phyloP scores from a whole-genome alignment of 1,284 basidiomycete genomes.

The Gymnopus androsaceus region DNA sequence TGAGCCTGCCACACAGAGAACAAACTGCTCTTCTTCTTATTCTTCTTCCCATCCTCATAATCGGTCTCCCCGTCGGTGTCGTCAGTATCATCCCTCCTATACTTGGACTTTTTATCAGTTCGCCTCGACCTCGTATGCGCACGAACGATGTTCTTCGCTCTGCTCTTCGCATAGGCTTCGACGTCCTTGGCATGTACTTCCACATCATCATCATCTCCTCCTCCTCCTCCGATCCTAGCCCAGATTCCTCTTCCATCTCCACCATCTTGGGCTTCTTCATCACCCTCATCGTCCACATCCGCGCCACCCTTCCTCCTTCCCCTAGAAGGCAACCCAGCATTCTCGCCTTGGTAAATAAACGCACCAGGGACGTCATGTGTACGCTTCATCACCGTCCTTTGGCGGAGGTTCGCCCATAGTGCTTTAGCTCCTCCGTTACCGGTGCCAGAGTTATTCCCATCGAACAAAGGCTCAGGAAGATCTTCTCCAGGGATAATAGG shows the following conservation, averaged over 20 bases:
- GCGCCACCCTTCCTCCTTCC: slow-evolving; percentile 26
- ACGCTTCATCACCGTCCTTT: background rate
- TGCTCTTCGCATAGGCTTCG: slow-evolving; percentile 1
- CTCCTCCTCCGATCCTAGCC: background rate
- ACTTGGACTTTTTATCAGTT: background rate
- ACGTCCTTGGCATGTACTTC: background rate
- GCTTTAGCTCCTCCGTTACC: background rate
- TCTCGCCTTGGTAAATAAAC: slow-evolving; percentile 4
- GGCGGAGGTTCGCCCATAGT: background rate
- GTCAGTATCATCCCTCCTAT: background rate
- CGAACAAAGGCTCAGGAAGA: background rate
- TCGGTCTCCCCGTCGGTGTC: background rate
- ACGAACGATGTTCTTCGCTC: background rate
- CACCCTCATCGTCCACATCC: slow-evolving; percentile 18
- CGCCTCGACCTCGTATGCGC: background rate
- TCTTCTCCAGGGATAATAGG: slow-evolving; percentile 3
- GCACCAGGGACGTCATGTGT: slow-evolving; percentile 4
- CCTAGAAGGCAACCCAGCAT: slow-evolving; percentile 9
- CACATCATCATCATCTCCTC: too few relatives aligned
- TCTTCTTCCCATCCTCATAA: background rate
- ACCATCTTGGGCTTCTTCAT: background rate
- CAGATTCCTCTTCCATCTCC: slow-evolving; percentile 11
- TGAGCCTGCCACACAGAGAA: background rate
- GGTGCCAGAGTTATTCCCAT: background rate
- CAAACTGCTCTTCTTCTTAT: too few relatives aligned